phyloP scores from a whole-genome alignment of 2,329 filamentous ascomycete species.

The Xylaria sp. region DNA sequence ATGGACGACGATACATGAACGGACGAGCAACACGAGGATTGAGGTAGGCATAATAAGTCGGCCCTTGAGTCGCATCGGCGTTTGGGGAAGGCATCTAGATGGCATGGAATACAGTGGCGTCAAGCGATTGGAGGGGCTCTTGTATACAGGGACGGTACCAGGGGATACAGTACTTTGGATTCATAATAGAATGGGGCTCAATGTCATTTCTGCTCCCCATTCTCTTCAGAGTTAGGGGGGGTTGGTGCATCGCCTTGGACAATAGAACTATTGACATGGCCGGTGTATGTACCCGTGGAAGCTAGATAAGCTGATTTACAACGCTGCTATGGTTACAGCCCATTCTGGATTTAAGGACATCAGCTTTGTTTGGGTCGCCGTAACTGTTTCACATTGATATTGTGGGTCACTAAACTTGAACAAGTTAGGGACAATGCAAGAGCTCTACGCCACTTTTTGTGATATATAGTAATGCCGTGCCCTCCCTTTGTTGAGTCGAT shows the following conservation, averaged over 20 bases:
- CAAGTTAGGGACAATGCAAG: too few species aligned
- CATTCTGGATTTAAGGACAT: too few species aligned
- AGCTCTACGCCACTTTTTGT: too few species aligned
- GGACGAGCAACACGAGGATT: slow-evolving; percentile 42
- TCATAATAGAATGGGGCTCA: slow-evolving; percentile 1
- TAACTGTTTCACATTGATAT: too few species aligned
- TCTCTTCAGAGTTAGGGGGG: background rate
- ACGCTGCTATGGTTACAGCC: too few species aligned
- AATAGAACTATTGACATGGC: background rate
- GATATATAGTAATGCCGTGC: too few species aligned
- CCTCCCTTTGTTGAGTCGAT: too few species aligned
- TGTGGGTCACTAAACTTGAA: too few species aligned
- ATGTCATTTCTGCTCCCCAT: background rate
- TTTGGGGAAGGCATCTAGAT: slow-evolving; percentile 30
- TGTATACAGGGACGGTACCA: slow-evolving; percentile 25
- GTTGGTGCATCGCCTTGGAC: background rate
- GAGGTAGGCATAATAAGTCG: slow-evolving; percentile 21
- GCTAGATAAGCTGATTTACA: too few species aligned
- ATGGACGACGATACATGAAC: slow-evolving; percentile 46
- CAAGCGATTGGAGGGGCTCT: slow-evolving; percentile 13
- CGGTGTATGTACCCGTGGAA: too few species aligned
- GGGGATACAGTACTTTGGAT: background rate
- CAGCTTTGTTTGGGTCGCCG: too few species aligned
- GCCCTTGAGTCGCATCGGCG: slow-evolving; percentile 20
- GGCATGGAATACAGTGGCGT: slow-evolving; percentile 15